These are phyloP conservation scores for Scalesia atractyloides DNA, from an alignment of 129 eudicot species.

Conservation along the genomic window DNA sequence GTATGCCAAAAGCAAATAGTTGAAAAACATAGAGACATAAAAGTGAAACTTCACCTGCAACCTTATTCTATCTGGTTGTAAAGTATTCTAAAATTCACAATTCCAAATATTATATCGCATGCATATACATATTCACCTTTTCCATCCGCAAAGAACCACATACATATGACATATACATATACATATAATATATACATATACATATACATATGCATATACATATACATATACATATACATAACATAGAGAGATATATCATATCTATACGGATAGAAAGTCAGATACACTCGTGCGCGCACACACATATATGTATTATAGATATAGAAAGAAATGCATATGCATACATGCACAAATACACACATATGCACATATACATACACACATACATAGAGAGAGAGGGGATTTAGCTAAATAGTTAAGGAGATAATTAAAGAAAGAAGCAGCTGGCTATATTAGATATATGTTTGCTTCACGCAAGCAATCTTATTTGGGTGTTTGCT, in stretches of 20 bases:
- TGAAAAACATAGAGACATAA: slow-evolving; percentile 25
- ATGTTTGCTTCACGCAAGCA: slow-evolving; percentile 99
- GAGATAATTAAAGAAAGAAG: slow-evolving; percentile 29
- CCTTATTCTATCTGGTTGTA: slow-evolving; percentile 35
- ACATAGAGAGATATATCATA: not conserved
- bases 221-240: not conserved
- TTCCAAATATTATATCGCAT: not conserved
- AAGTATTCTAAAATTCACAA: slow-evolving; percentile 1
- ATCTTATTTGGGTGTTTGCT: slow-evolving; percentile 65
- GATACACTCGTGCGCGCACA: no score
- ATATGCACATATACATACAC: not conserved
- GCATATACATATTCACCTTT: not conserved
- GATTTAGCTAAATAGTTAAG: slow-evolving; percentile 2
- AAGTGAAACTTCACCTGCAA: slow-evolving; percentile 28
- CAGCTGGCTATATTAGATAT: slow-evolving; percentile 46
- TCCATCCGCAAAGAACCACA: no score
- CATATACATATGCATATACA: not conserved
- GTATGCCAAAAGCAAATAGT: slow-evolving; percentile 20
- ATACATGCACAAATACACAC: no score
- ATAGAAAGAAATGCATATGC: no score
- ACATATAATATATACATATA: not conserved
- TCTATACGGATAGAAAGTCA: not conserved
- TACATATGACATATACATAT: not conserved
- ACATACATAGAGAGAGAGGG: not conserved
- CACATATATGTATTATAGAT: no score